These are phyloP conservation scores for Reutealis trisperma DNA, from an alignment of 345 rosid genomes.

Conservation along the genomic window DNA sequence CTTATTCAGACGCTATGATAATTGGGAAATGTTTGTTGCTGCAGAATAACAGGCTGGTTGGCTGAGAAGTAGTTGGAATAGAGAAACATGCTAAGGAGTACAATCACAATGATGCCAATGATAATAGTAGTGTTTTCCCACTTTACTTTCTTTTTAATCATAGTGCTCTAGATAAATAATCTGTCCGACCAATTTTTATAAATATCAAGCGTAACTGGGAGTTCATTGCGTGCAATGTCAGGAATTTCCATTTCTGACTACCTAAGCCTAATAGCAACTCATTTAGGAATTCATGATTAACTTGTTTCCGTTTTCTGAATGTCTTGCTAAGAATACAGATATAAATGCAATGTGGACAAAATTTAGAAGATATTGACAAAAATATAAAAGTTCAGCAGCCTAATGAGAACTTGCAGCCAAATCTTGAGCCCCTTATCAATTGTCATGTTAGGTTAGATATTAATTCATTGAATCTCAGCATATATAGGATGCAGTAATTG, in stretches of 20 bases:
- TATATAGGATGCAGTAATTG: neutral
- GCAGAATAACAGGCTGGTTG: no score
- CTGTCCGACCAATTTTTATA: neutral
- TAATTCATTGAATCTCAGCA: neutral
- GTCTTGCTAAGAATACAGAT: neutral
- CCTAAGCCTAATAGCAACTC: neutral
- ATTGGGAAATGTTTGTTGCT: no score
- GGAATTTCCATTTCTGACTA: neutral
- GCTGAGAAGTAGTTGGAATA: no score
- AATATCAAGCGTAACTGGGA: neutral
- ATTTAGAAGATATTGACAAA: neutral
- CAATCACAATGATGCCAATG: neutral
- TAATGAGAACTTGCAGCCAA: neutral
- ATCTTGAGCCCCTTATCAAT: no score
- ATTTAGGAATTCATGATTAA: neutral
- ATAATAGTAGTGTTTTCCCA: neutral
- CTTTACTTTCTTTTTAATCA: neutral
- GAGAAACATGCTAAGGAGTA: neutral
- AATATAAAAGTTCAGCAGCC: neutral
- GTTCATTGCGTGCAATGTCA: neutral
- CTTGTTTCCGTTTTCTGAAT: slow-evolving; percentile 3
- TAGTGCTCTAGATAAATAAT: neutral
- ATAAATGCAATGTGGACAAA: neutral
- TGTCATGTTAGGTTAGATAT: neutral
- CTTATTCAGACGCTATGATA: no score